Conservation (phyloP, 352 stramenopile species). For the Phytophthora sp. region DNA sequence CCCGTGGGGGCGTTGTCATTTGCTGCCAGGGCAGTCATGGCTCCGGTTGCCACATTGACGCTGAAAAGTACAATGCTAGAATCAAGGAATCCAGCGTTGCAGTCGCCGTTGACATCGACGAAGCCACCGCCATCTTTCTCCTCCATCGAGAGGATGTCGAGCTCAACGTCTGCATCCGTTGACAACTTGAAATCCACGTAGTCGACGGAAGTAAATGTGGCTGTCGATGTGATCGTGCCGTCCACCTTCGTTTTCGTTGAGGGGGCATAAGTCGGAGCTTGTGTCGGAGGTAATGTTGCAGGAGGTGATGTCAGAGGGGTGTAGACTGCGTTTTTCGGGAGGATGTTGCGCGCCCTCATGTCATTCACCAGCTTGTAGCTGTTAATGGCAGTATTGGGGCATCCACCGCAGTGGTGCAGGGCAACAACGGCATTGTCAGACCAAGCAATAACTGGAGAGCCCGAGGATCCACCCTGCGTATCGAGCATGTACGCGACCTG, state of each 20-base stretch:
- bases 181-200: slow-evolving; percentile 68
- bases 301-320: slow-evolving; percentile 18
- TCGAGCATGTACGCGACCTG: slow-evolving; percentile 80
- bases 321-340: slow-evolving; percentile 53
- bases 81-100: slow-evolving; percentile 73
- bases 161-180: slow-evolving; percentile 45
- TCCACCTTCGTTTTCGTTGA: slow-evolving; percentile 44
- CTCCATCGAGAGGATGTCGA: slow-evolving; percentile 77
- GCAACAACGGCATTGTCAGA: slow-evolving; percentile 72
- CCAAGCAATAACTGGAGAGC: slow-evolving; percentile 67
- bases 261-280: slow-evolving; percentile 14
- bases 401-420: slow-evolving; percentile 82
- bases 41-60: slow-evolving; percentile 31
- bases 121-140: slow-evolving; percentile 35
- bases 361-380: slow-evolving; percentile 64
- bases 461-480: slow-evolving; percentile 72
- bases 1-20: slow-evolving; percentile 60
- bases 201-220: slow-evolving; percentile 60
- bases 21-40: slow-evolving; percentile 11
- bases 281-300: slow-evolving; percentile 20
- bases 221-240: slow-evolving; percentile 69
- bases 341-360: slow-evolving; percentile 44
- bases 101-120: slow-evolving; percentile 72
- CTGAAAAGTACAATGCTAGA: slow-evolving; percentile 65
- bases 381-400: slow-evolving; percentile 82